phyloP scores from a whole-genome alignment of 805 yeast genomes.

The Candida odintsovae region DNA sequence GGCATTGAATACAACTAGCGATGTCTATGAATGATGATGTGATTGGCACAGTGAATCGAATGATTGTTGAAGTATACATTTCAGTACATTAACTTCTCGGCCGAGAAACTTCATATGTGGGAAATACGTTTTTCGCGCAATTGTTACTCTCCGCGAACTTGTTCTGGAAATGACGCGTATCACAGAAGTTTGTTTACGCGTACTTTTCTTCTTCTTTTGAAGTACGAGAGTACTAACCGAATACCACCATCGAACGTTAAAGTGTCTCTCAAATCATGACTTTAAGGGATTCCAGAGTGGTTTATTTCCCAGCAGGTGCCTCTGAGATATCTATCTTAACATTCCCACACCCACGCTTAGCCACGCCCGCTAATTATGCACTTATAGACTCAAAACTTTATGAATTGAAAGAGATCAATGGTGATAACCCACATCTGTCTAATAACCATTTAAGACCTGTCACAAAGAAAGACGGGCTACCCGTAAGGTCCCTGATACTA shows the following conservation, averaged over 20 bases:
- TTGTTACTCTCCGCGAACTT: no score
- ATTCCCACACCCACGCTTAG: constrained; percentile 17
- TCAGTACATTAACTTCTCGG: no score
- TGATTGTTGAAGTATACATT: no score
- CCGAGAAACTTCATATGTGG: no score
- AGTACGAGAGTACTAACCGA: no score
- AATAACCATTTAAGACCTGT: constrained; percentile 23
- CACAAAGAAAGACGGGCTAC: constrained; percentile 23
- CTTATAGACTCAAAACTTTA: constrained; percentile 23
- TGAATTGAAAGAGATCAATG: constrained; percentile 35
- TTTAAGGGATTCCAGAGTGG: constrained; percentile 8
- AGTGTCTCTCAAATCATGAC: constrained; percentile 8
- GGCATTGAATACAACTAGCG: no score
- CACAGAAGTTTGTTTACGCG: neutral
- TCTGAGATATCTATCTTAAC: constrained; percentile 6
- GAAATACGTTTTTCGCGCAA: no score
- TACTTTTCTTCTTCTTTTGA: neutral
- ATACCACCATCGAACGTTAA: no score
- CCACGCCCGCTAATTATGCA: constrained; percentile 6
- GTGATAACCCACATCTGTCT: constrained; percentile 30
- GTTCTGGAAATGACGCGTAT: no score
- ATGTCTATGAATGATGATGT: no score
- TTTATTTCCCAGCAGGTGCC: constrained; percentile 9
- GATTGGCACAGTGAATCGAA: no score
- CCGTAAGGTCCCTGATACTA: constrained; percentile 35